Percentiles rank a stretch among this genome's conserved stretches.
These are phyloP conservation scores for Saccharomyces hybrid DNA, from an alignment of 1,139 yeast species.

Conservation along the genomic window DNA sequence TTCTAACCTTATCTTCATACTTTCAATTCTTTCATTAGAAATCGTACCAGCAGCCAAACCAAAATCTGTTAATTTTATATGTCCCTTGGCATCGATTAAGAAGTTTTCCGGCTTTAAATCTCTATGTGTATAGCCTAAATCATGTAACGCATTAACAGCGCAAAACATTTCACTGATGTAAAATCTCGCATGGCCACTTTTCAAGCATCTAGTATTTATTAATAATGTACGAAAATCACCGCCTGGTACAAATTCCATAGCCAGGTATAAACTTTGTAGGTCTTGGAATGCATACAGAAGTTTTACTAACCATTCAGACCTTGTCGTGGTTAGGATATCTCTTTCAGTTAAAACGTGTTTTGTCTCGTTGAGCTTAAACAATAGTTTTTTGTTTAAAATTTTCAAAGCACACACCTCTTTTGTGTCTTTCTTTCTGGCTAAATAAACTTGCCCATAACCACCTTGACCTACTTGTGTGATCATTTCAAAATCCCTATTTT, in stretches of 20 bases:
- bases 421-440: conserved; percentile 91
- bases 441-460: conserved; percentile 95
- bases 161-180: conserved; percentile 95
- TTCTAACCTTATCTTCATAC: conserved; percentile 80
- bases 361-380: conserved; percentile 88
- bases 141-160: conserved; percentile 88
- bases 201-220: conserved; percentile 85
- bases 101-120: conserved; percentile 97
- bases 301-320: conserved; percentile 94
- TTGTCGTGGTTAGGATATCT: conserved; percentile 88
- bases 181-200: conserved; percentile 93
- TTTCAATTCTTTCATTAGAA: conserved; percentile 86
- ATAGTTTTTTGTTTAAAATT: conserved; percentile 76
- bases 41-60: conserved; percentile 97
- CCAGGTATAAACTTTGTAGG: conserved; percentile 78
- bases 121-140: conserved; percentile 92
- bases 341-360: conserved; percentile 94
- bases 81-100: conserved; percentile 88
- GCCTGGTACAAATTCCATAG: conserved; percentile 99
- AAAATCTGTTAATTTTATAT: conserved; percentile 92
- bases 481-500: conserved; percentile 90
- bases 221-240: conserved; percentile 95
- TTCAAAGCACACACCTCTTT: conserved; percentile 94
- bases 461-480: conserved; percentile 99
- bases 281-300: conserved; percentile 94